Percentiles rank a stretch among this genome's conserved stretches.
Conservation (phyloP, 2,329 filamentous ascomycete species). For the Exophiala xenobiotica region DNA sequence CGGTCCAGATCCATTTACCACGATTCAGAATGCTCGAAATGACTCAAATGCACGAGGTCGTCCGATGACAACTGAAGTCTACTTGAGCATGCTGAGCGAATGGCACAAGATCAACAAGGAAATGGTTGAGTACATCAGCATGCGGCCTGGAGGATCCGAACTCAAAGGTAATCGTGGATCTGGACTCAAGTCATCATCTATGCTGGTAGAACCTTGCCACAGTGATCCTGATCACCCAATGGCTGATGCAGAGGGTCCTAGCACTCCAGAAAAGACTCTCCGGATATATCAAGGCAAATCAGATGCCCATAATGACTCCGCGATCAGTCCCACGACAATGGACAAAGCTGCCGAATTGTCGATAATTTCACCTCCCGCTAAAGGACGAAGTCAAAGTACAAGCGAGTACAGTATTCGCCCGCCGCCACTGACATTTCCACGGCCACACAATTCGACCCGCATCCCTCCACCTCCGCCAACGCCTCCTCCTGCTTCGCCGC, state of each 20-base stretch:
- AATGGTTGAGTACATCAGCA: constrained; percentile 61
- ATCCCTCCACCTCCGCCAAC: constrained; percentile 21
- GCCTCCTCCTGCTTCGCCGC: constrained; percentile 14
- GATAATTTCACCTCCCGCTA: constrained; percentile 14
- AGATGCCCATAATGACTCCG: constrained; percentile 7
- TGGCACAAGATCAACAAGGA: constrained; percentile 77
- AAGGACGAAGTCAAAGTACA: constrained; percentile 14
- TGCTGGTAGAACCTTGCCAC: neutral
- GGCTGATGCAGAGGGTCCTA: neutral
- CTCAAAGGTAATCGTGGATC: neutral
- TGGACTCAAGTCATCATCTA: constrained; percentile 1
- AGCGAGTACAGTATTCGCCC: constrained; percentile 3
- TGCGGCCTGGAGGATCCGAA: constrained; percentile 20
- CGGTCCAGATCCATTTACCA: constrained; percentile 39
- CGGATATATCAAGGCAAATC: neutral
- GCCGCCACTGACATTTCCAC: constrained; percentile 10
- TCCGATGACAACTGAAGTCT: constrained; percentile 51
- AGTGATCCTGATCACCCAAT: constrained; percentile 1
- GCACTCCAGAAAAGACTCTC: neutral
- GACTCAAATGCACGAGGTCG: constrained; percentile 26
- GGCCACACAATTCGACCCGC: constrained; percentile 18
- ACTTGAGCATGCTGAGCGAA: constrained; percentile 64
- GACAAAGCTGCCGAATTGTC: constrained; percentile 19
- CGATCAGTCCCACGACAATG: constrained; percentile 26
- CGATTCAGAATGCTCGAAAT: constrained; percentile 8